Conservation (phyloP, 2,329 filamentous ascomycete species). For the Cladosporium cucumerinum region DNA sequence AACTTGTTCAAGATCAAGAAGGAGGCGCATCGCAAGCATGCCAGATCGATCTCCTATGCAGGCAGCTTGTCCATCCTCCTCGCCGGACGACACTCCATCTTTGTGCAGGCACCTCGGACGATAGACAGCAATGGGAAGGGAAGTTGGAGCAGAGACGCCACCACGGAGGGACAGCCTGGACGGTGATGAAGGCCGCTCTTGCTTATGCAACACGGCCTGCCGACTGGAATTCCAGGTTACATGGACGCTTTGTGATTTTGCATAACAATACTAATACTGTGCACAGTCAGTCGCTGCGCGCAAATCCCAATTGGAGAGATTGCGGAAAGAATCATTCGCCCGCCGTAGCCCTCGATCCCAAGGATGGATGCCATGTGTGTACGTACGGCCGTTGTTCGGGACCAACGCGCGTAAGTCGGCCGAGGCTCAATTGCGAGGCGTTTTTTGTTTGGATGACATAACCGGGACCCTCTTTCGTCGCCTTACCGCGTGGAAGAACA, state of each 20-base stretch:
- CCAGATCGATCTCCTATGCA: not conserved
- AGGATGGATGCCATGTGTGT: not conserved
- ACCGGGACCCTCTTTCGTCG: not conserved
- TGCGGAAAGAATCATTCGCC: not conserved
- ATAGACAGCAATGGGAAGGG: not conserved
- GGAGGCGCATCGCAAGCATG: not conserved
- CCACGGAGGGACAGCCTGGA: conserved; percentile 7
- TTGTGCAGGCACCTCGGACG: not conserved
- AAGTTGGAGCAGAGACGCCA: not conserved
- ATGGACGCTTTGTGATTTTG: not conserved
- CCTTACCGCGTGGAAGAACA: conserved; percentile 10
- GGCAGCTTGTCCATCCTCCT: not conserved
- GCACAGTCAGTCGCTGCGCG: not conserved
- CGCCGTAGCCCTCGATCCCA: not conserved
- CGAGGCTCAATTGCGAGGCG: not conserved
- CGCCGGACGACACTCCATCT: conserved; percentile 2
- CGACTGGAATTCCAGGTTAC: not conserved
- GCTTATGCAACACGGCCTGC: conserved; percentile 11
- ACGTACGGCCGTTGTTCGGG: conserved; percentile 13
- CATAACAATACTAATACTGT: not conserved
- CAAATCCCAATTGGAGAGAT: not conserved
- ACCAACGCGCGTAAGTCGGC: not conserved
- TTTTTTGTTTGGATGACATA: conserved; percentile 13
- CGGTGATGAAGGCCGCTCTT: not conserved
- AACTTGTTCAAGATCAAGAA: not conserved